These are phyloP conservation scores for Sesbania bispinosa DNA, from an alignment of 306 rosid genomes.

Conservation along the genomic window DNA sequence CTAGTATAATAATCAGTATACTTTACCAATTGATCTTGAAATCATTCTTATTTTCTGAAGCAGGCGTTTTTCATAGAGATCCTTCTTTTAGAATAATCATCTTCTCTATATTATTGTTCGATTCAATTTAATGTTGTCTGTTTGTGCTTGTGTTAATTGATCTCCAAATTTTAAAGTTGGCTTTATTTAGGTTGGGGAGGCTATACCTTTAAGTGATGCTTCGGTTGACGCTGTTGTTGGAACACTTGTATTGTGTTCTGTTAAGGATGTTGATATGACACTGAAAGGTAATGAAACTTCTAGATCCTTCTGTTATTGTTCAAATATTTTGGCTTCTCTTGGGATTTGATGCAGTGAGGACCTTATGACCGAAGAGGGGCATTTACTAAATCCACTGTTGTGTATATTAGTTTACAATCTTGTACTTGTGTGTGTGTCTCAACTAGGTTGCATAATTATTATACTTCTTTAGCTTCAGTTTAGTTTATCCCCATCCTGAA, in stretches of 20 bases:
- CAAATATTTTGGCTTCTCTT: background rate
- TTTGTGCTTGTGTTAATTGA: background rate
- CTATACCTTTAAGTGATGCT: slow-evolving; percentile 71
- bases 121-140: background rate
- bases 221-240: slow-evolving; percentile 95
- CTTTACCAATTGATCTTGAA: background rate
- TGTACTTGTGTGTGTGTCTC: background rate
- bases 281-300: slow-evolving; percentile 52
- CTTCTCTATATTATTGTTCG: background rate
- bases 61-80: background rate
- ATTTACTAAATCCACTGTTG: slow-evolving; percentile 8
- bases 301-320: slow-evolving; percentile 1
- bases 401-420: background rate
- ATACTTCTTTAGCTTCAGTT: background rate
- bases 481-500: background rate
- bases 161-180: slow-evolving; percentile 25
- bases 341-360: background rate
- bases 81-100: background rate
- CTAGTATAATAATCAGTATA: background rate
- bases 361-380: background rate
- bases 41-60: background rate
- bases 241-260: slow-evolving; percentile 92
- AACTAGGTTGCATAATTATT: background rate
- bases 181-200: slow-evolving; percentile 73
- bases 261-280: slow-evolving; percentile 64